These are phyloP conservation scores for Ascosphaera apis DNA, from an alignment of 2,329 filamentous ascomycete genomes.

Conservation along the genomic window DNA sequence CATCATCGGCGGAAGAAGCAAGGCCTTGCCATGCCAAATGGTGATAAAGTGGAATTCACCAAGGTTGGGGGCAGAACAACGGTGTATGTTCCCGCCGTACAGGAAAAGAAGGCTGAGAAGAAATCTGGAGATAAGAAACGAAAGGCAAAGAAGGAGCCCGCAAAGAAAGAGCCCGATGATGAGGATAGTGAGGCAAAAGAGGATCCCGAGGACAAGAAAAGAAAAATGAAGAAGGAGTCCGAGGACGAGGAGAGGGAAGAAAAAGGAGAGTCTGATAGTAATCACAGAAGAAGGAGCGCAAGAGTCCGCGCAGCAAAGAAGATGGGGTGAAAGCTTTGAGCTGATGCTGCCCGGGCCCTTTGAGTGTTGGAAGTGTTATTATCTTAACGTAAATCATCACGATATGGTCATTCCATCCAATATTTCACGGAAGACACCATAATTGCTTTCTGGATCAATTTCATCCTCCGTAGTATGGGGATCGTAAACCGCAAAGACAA, in stretches of 20 bases:
- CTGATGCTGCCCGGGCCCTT: conserved; percentile 1
- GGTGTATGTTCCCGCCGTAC: conserved; percentile 61
- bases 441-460: conserved; percentile 11
- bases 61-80: conserved; percentile 83
- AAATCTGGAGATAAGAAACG: conserved; percentile 12
- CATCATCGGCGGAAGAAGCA: conserved; percentile 55
- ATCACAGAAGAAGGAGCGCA: conserved; percentile 1
- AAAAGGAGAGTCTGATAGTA: conserved; percentile 7
- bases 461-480: not conserved
- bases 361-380: not conserved
- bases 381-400: not conserved
- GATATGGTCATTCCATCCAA: conserved; percentile 9
- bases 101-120: conserved; percentile 44
- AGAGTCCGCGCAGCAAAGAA: not conserved
- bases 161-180: conserved; percentile 7
- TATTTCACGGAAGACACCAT: conserved; percentile 11
- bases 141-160: conserved; percentile 10
- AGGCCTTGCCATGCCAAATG: conserved; percentile 48
- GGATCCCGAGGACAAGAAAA: conserved; percentile 4
- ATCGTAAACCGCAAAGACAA: conserved; percentile 40
- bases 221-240: conserved; percentile 8
- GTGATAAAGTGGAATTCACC: conserved; percentile 62
- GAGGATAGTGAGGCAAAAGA: conserved; percentile 5
- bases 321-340: not conserved
- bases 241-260: conserved; percentile 9